A percentile compares a stretch with the other conserved stretches of the same genome.
Evolutionary conservation across 2,329 filamentous ascomycete species (phyloP).

Genomic region (Colletotrichum endophyticum): DNA sequence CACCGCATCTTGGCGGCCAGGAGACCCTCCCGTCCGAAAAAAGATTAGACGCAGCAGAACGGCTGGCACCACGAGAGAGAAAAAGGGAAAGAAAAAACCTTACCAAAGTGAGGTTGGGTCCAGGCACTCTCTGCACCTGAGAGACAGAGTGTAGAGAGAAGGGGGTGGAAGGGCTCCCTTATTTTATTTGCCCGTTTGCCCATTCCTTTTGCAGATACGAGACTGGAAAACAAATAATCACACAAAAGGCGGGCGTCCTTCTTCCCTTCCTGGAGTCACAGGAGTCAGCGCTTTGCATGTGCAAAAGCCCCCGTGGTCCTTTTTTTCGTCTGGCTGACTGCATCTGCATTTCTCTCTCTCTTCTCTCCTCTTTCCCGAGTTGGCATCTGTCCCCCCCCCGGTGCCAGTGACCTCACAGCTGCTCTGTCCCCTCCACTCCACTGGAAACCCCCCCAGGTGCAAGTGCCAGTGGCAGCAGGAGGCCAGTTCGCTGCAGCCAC

Average conservation of each 20-base stretch:
- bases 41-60: constrained; percentile 2
- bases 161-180: not conserved
- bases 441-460: not conserved
- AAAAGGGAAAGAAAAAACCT: not conserved
- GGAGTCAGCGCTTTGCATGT: not conserved
- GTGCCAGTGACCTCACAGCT: not conserved
- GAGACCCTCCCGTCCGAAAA: constrained; percentile 5
- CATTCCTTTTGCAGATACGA: constrained; percentile 6
- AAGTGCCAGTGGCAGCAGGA: constrained; percentile 5
- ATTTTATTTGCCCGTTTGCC: not conserved
- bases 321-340: not conserved
- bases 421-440: not conserved
- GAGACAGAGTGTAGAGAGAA: not conserved
- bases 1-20: not conserved
- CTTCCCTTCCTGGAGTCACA: not conserved
- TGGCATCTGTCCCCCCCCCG: too few relatives aligned
- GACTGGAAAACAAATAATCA: constrained; percentile 2
- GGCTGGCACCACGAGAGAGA: not conserved
- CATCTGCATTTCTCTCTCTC: not conserved
- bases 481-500: not conserved
- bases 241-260: constrained; percentile 1
- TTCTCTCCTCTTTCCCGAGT: not conserved
- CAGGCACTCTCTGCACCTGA: not conserved
- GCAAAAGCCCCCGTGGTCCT: not conserved
- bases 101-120: not conserved